Base-by-base conservation (phyloP, 305 asterid species). In the Stenogyne calaminthoides region DNA sequence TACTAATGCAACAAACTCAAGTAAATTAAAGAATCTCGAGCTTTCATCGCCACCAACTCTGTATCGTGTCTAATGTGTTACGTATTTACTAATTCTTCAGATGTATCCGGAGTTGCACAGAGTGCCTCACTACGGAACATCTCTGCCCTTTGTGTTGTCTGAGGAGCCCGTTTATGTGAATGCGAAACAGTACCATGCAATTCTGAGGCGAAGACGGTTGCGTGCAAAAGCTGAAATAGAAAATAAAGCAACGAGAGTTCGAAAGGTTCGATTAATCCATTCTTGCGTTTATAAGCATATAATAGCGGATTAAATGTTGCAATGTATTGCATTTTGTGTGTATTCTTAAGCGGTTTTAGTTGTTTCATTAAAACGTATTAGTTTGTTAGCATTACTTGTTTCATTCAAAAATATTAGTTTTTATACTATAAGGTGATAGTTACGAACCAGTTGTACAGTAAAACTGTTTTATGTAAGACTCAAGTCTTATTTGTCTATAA, bases 141-240 rank as follows among this genome's bases (percentile, higher is more conserved):
- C 62, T 39, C 62, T 72, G 59, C 76, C 84, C 20, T 64, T 42
- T 54, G 78, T 61, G 4, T 4, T 69, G 75, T 18, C 84, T 0
- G 82, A 80, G 77, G 89, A 80, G 78, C 88, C 88, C 4, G 86
- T 84, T 12, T 84, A 81, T 54, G 88, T 84, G 72, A 84, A 84
- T 47, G 84, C 88, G 55, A 82, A 82, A 49, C 89, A 84, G 75
- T 84, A 84, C 70, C 81, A 78, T 27, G 89, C 85, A 8, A 84
- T 84, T 49, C 77, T 84, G 79, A 82, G 89, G 80, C 82, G 89
- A 54, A 80, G 89, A 55, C 75, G 74, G 29, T 56, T 77, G 69
- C 86, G 89, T 7, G 85, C 89, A 14, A 84, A 84, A 60, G 89
- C 89, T 66, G 86, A 82, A 54, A 51, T 84, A 70, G 85, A 84